phyloP scores from a whole-genome alignment of 1,284 basidiomycete genomes.

The Wallemia hederae region DNA sequence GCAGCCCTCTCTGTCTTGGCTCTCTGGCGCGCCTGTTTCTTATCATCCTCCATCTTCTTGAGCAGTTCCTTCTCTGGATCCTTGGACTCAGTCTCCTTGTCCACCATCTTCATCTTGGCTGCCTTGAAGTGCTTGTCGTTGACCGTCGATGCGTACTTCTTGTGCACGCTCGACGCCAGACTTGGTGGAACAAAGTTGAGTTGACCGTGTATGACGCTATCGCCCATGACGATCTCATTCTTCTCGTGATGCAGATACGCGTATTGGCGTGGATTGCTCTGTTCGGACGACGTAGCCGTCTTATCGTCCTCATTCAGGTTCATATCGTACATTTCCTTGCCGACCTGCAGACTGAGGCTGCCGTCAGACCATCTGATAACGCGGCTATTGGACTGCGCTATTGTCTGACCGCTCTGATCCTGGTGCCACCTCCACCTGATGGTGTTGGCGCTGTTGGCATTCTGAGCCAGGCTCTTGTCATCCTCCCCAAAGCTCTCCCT shows the following conservation, averaged over 20 bases:
- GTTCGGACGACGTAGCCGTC: slow-evolving; percentile 10
- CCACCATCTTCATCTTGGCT: slow-evolving; percentile 39
- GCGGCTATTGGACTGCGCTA: slow-evolving; percentile 57
- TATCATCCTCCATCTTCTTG: slow-evolving; percentile 27
- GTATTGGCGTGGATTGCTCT: slow-evolving; percentile 25
- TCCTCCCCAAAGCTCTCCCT: slow-evolving; percentile 47
- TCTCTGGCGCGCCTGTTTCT: not conserved
- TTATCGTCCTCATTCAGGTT: slow-evolving; percentile 41
- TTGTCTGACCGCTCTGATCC: slow-evolving; percentile 34
- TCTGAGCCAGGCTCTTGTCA: slow-evolving; percentile 39
- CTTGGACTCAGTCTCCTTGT: slow-evolving; percentile 27
- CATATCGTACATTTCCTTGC: slow-evolving; percentile 71
- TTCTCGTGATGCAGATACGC: slow-evolving; percentile 68
- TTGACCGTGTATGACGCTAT: slow-evolving; percentile 49
- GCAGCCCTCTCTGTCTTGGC: not conserved
- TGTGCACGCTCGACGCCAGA: slow-evolving; percentile 66
- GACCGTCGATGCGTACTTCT: slow-evolving; percentile 56
- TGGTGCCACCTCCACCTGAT: slow-evolving; percentile 67
- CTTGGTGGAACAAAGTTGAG: slow-evolving; percentile 59
- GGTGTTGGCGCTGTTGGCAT: slow-evolving; percentile 34
- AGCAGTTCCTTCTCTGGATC: slow-evolving; percentile 41
- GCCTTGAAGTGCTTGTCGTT: slow-evolving; percentile 54
- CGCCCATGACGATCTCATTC: slow-evolving; percentile 52
- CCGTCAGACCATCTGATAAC: slow-evolving; percentile 80
- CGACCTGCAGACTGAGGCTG: slow-evolving; percentile 50